Base-by-base conservation (phyloP, 23 red algal genomes). In the Gracilaria caudata region DNA sequence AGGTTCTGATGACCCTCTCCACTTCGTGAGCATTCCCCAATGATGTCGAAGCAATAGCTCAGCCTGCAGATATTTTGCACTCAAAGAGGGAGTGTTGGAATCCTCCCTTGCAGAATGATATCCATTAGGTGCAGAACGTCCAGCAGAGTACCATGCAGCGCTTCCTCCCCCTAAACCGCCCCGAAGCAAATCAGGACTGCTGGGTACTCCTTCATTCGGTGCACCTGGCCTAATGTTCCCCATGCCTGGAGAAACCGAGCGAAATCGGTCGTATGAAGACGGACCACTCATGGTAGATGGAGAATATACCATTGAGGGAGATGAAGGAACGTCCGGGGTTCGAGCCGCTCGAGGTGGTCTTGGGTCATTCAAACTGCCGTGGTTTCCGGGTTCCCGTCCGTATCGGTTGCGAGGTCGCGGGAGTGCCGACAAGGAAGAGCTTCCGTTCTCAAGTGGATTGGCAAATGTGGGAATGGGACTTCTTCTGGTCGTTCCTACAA, bases 281-380 rank as follows among this genome's bases (percentile, higher is more conserved):
- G 70, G 70, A 29, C 70, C 70, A 80, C 77, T 80, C 35, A 80
- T 19, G 24, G 77, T 24, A 0, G 77, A 80, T 17, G 82, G 82
- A 70, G 82, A 86, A 46, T 86, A 86, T 8, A 86, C 65, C 41
- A 86, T 40, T 39, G 82, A 49, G 3, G 82, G 82, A 26, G 82
- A 86, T 21, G 56, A 68, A 28, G 82, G 82, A 40, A 56, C 55
- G 30, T 86, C 82, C 1, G 79, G 56, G 41, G 63, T 74, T 33
- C 63, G 64, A 3, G 59, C 25, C 16, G 64, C 19, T 61, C 82
- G 82, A 1, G 47, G 60, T 4, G 38, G 21, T 34, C 82, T 51
- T 17, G 64, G 64, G 61, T 86, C 82, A 26, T 43, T 57, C 32
- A 79, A 20, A 30, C 30, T 20, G 19, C 74, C 43, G 12, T 51